Conservation (phyloP, 768 basidiomycete genomes). For the Filobasidium floriforme region DNA sequence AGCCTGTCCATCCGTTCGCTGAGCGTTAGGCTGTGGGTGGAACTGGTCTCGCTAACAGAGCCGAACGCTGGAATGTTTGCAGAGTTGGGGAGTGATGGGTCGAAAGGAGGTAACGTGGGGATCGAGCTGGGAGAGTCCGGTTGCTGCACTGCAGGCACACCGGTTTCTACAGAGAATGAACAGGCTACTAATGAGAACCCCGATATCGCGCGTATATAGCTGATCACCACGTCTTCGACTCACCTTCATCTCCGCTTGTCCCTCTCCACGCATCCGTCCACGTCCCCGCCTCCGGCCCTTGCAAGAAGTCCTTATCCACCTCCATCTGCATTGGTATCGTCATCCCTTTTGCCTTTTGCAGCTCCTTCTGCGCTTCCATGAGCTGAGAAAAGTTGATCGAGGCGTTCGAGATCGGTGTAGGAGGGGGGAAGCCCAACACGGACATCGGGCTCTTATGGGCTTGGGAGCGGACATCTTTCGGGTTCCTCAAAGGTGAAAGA, state of each 20-base stretch:
- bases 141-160: too few relatives aligned
- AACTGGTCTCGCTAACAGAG: background rate
- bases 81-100: background rate
- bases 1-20: background rate
- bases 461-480: background rate
- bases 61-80: background rate
- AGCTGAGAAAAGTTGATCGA: background rate
- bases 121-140: too few relatives aligned
- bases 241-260: background rate
- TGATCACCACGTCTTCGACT: background rate
- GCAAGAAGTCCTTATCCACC: constrained; percentile 6
- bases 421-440: background rate
- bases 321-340: constrained; percentile 5
- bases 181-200: too few relatives aligned
- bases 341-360: constrained; percentile 7
- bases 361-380: background rate
- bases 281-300: constrained; percentile 2
- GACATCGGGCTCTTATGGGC: too few relatives aligned
- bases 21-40: background rate
- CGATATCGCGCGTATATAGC: too few relatives aligned
- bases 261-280: background rate
- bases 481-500: background rate
- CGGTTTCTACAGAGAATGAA: too few relatives aligned
- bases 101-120: too few relatives aligned
- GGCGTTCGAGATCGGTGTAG: background rate